These are phyloP conservation scores for Scolecobasidium constrictum DNA, from an alignment of 2,329 filamentous ascomycete genomes.

Conservation along the genomic window DNA sequence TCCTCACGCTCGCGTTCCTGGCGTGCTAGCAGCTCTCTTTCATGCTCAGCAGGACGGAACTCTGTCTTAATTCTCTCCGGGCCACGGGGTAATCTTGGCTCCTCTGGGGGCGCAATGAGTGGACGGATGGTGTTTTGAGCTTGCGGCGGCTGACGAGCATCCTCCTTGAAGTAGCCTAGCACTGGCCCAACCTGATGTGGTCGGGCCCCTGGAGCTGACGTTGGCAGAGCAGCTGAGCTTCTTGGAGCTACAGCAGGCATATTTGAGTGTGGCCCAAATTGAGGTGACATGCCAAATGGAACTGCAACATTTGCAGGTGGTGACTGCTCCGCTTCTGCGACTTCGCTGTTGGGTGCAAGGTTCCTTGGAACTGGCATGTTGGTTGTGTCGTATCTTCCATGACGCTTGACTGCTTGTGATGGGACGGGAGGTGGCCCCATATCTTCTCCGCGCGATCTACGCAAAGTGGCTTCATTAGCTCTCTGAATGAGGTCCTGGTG, in stretches of 20 bases:
- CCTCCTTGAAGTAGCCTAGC: not conserved
- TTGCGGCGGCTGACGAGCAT: not conserved
- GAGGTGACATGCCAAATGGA: slow-evolving; percentile 11
- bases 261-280: slow-evolving; percentile 12
- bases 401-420: slow-evolving; percentile 35
- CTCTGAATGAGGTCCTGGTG: slow-evolving; percentile 28
- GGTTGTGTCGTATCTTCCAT: slow-evolving; percentile 29
- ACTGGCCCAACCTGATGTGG: not conserved
- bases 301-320: slow-evolving; percentile 15
- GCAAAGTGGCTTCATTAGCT: slow-evolving; percentile 30
- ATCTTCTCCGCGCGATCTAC: slow-evolving; percentile 32
- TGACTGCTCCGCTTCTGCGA: slow-evolving; percentile 25
- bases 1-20: slow-evolving; percentile 8
- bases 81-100: not conserved
- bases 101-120: not conserved
- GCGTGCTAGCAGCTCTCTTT: not conserved
- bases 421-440: slow-evolving; percentile 37
- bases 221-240: not conserved
- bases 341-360: slow-evolving; percentile 33
- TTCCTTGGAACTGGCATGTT: slow-evolving; percentile 27
- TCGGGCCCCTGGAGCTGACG: not conserved
- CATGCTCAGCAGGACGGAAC: not conserved
- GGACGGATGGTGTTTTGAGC: not conserved
- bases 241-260: not conserved
- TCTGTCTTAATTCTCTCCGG: not conserved